Evolutionary conservation across 257 asterid species (phyloP), one percentile per base, ranked within the genome.

Genomic region (Ilex asprella): DNA sequence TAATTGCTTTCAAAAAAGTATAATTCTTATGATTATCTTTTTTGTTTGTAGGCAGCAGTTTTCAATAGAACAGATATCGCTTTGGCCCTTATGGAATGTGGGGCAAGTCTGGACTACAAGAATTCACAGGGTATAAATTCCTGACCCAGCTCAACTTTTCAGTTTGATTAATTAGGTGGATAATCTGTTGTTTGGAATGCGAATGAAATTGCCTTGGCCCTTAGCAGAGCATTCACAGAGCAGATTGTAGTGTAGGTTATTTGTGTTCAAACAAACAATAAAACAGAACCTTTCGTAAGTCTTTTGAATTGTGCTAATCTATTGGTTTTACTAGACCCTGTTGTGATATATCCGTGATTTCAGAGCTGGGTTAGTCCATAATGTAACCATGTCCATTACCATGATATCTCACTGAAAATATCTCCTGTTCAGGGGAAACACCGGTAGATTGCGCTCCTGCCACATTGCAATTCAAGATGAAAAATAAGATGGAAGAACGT

Each of bases 391-490:
- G 13, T 46, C 15, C 14, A 46, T 14, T 14, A 46, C 4, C 4
- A 10, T 46, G n/a, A 11, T 46, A 12, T 60, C 63, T 46, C 57
- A 2, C 27, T 59, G 21, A 30, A 39, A 14, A 14, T 46, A 3
- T 46, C 52, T 70, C 12, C 54, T 73, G 58, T 73, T 73, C 79
- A 93, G 99, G 96, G 56, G 99, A 93, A 83, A 89, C 96, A 21
- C 95, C 96, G 41, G 75, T 93, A 16, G 99, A 93, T 63, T 93
- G 99, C 75, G 97, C 96, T 66, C 99, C 97, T 65, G 97, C 94
- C 53, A 89, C 87, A 4, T 73, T 93, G 83, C 96, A 87, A 77
- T 89, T 82, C 90, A 89, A 77, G 80, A 93, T 93, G 94, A 89
- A 80, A 76, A 78, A 62, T 81, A 93, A 83, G 88, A 81, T 82